Evolutionary conservation across 2,329 filamentous ascomycete species (phyloP), one percentile per base, ranked within the genome.

Genomic region (Fusarium cicatricum): DNA sequence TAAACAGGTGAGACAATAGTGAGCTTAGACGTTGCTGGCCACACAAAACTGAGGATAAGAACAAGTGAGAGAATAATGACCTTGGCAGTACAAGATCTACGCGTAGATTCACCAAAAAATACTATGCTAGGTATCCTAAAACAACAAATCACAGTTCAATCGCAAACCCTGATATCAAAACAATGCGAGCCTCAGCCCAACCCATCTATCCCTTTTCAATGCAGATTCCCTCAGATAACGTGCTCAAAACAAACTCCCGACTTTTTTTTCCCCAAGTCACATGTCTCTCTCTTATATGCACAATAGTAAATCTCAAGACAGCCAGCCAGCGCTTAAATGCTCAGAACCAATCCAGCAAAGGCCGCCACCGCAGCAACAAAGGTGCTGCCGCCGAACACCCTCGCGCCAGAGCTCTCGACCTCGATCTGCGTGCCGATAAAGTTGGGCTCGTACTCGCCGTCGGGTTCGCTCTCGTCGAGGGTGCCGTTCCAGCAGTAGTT

Each of bases 401-500:
- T 62, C 5, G 54, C 37, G 3, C 56, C 67, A 17, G 62, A 61
- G 39, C 62, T 70, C 26, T 71, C 53, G 9, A 67, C 38, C 21
- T 68, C 51, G 31, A 75, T 67, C 11, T 58, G 51, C 32, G 66
- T 62, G 49, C 69, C 61, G 31, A 68, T 66, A 6, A 71, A 62
- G 2, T 45, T 15, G 10, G 74, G 74, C 19, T 63, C 46, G 38
- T 76, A 76, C 8, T 56, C 65, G 56, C 62, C 23, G 23, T 26
- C 82, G 2, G 74, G 70, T 1, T 67, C 64, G 11, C 60, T 52
- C 44, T 72, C 71, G 23, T 74, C 70, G 31, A 76, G 52, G 14
- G 85, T 90, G n/a, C 95, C 95, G 72, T 97, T 85, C 95, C 95
- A 99, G 83, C 95, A 99, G 78, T 97, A 97, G 16, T 79, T 75